Conservation (phyloP, 768 basidiomycete species). For the Boletus edulis region DNA sequence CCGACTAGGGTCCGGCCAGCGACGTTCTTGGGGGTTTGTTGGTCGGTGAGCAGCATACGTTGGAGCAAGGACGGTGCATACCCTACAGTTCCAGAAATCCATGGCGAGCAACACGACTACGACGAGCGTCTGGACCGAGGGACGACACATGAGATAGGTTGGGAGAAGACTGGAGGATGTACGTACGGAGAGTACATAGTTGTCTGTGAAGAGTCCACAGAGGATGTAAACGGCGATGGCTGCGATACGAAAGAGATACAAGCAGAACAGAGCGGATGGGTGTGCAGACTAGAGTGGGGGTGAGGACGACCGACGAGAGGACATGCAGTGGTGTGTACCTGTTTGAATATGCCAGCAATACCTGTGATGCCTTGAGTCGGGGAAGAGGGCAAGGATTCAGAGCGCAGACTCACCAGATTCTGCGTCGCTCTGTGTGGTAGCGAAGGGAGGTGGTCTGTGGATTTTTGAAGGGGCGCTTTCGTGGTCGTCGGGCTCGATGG, state of each 20-base stretch:
- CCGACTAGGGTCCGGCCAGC: slow-evolving; percentile 92
- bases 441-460: slow-evolving; percentile 45
- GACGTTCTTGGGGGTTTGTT: slow-evolving; percentile 63
- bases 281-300: slow-evolving; percentile 62
- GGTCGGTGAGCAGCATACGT: not conserved
- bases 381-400: not conserved
- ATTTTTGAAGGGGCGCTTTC: slow-evolving; percentile 29
- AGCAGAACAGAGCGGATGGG: slow-evolving; percentile 78
- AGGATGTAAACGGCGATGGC: slow-evolving; percentile 93
- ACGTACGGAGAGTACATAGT: slow-evolving; percentile 91
- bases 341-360: slow-evolving; percentile 72
- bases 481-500: slow-evolving; percentile 85
- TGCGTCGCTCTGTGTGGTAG: slow-evolving; percentile 60
- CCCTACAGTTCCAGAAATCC: slow-evolving; percentile 99
- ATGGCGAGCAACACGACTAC: slow-evolving; percentile 93
- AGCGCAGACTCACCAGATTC: slow-evolving; percentile 57
- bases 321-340: slow-evolving; percentile 45
- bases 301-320: slow-evolving; percentile 12
- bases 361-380: slow-evolving; percentile 37
- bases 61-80: slow-evolving; percentile 32
- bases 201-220: slow-evolving; percentile 85
- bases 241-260: slow-evolving; percentile 83
- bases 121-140: slow-evolving; percentile 61
- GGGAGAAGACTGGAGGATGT: not conserved
- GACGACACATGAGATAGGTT: not conserved